A percentile compares a stretch with the other conserved stretches of the same genome.
These are phyloP conservation scores for Amylostereum areolatum DNA, from an alignment of 1,284 basidiomycete species.

Conservation along the genomic window DNA sequence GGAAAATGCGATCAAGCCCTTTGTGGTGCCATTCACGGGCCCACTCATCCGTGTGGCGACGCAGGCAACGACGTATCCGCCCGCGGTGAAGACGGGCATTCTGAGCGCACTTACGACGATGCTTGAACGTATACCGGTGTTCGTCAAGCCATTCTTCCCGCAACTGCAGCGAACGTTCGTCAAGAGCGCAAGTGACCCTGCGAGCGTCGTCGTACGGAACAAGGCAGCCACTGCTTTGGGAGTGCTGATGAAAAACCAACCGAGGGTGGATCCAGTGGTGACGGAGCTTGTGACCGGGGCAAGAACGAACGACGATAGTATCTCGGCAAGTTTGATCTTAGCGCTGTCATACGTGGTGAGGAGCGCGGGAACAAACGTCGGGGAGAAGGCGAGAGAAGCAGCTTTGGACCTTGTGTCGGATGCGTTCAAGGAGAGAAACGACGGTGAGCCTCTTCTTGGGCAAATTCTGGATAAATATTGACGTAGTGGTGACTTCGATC, in stretches of 20 bases:
- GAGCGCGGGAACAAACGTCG: conserved; percentile 71
- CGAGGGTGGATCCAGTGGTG: conserved; percentile 80
- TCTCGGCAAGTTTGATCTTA: conserved; percentile 69
- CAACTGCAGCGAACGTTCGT: conserved; percentile 96
- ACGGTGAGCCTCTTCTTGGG: conserved; percentile 41
- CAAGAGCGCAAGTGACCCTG: conserved; percentile 84
- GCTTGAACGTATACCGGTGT: conserved; percentile 78
- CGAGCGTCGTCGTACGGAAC: conserved; percentile 75
- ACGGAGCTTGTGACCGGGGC: conserved; percentile 80
- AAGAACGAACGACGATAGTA: conserved; percentile 63
- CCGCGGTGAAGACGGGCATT: conserved; percentile 88
- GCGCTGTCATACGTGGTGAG: conserved; percentile 77
- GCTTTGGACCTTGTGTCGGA: conserved; percentile 76
- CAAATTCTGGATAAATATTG: neutral
- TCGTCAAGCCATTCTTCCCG: conserved; percentile 98
- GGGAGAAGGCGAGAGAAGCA: conserved; percentile 66
- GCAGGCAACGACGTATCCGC: conserved; percentile 81
- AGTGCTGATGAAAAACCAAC: conserved; percentile 88
- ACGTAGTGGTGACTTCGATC: neutral
- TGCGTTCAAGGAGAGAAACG: conserved; percentile 69
- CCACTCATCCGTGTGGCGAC: conserved; percentile 93
- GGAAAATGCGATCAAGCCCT: conserved; percentile 89
- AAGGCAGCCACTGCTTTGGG: conserved; percentile 84
- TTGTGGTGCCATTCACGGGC: conserved; percentile 94
- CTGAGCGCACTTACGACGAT: conserved; percentile 78